Evolutionary conservation across 805 yeast species (phyloP), one percentile per base, ranked within the genome.

Genomic region (Priceomyces castillae): DNA sequence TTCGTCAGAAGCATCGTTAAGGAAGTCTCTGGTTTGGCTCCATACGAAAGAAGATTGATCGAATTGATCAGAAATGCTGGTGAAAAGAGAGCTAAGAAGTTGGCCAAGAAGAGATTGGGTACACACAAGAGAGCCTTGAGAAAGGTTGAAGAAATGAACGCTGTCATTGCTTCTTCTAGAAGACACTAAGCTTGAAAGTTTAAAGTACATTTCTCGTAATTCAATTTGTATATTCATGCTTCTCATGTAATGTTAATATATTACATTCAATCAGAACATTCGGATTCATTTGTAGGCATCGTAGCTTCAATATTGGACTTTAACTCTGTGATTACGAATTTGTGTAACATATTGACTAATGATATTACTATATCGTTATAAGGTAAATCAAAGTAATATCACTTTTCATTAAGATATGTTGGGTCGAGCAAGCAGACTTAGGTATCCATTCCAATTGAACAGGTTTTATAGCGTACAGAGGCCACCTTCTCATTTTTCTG

Each of bases 51-150:
- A 84, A 90, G 99, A 81, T 84, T 94, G 74, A 86, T 95, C 69
- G 99, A 94, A 81, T 84, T 94, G 80, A 83, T 94, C 86, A 94
- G 99, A 85, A 94, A 95, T 82, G 90, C 97, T 74, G 96, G 97
- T 84, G 99, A 94, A 81, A 94, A 94, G 95, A 94, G 98, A 83
- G 99, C 99, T 63, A 88, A 94, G 89, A 94, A 94, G 90, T 90
- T 94, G 72, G 97, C 98, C 61, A 94, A 94, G 94, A 94, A 88
- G 96, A 92, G 94, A 88, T 88, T 94, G 72, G 99, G 99, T 80
- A 89, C 99, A 67, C 95, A 92, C 86, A 84, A 83, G 82, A 95
- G 99, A 84, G 97, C 98, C 68, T 88, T 89, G 87, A 94, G 89
- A 75, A 94, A 94, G 90, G 95, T 94, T 73, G 99, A 94, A 80